Conservation (phyloP, 140 eudicot genomes). For the Bidens hawaiensis region DNA sequence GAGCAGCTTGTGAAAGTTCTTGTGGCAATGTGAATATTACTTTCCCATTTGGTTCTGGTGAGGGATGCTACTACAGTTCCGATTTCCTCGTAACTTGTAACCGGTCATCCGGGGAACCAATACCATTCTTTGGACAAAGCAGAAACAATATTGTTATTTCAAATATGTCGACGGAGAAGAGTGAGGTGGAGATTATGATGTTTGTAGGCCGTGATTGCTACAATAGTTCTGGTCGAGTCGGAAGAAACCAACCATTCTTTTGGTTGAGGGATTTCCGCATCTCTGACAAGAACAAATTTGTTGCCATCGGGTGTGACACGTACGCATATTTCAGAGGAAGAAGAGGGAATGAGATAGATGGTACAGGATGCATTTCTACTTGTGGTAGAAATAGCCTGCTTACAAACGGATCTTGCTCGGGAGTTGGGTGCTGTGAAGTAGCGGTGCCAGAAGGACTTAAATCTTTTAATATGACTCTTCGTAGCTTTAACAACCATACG, state of each 20-base stretch:
- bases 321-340: neutral
- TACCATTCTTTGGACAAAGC: neutral
- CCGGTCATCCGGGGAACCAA: neutral
- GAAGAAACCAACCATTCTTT: neutral
- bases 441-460: too few relatives aligned
- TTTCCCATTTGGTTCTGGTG: slow-evolving; percentile 17
- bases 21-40: slow-evolving; percentile 20
- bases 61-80: slow-evolving; percentile 20
- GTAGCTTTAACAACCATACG: too few relatives aligned
- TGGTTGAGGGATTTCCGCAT: neutral
- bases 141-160: neutral
- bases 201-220: neutral
- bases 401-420: too few relatives aligned
- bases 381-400: too few relatives aligned
- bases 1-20: slow-evolving; percentile 13
- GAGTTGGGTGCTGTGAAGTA: too few relatives aligned
- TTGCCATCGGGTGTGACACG: neutral
- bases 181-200: neutral
- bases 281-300: neutral
- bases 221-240: neutral
- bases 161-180: neutral
- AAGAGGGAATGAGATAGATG: neutral
- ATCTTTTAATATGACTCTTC: too few relatives aligned
- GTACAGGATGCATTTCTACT: too few relatives aligned
- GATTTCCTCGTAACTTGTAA: slow-evolving; percentile 5